These are phyloP conservation scores for Trypanosoma rangeli DNA, from an alignment of 208 protist genomes.

Conservation along the genomic window DNA sequence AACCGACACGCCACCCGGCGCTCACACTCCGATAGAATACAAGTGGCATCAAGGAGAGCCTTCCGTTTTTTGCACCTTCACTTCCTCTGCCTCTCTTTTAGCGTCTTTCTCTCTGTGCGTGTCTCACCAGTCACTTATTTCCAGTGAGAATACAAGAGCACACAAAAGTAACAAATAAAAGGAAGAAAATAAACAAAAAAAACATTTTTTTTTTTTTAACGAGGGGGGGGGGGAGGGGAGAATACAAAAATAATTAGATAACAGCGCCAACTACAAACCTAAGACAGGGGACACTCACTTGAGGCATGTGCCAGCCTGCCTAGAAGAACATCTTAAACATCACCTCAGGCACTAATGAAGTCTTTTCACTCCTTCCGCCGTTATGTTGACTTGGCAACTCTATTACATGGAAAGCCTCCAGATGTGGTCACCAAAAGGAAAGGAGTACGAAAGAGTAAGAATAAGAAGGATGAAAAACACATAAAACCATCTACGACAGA, in stretches of 20 bases:
- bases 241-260: background rate
- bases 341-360: background rate
- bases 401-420: background rate
- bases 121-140: background rate
- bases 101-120: background rate
- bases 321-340: background rate
- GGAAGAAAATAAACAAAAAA: background rate
- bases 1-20: conserved; percentile 29
- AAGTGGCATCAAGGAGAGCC: background rate
- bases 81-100: too few relatives aligned
- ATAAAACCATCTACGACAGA: conserved; percentile 8
- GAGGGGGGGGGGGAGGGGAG: too few relatives aligned
- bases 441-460: background rate
- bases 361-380: background rate
- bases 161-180: background rate
- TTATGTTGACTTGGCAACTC: background rate
- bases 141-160: background rate
- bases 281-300: background rate
- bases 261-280: background rate
- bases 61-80: background rate
- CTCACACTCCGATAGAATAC: conserved; percentile 32
- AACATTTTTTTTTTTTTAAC: too few relatives aligned
- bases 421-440: background rate
- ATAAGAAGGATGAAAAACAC: conserved; percentile 6
- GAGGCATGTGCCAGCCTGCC: background rate